Base-by-base conservation (phyloP, 116 monocot species). In the Iris pallida region DNA sequence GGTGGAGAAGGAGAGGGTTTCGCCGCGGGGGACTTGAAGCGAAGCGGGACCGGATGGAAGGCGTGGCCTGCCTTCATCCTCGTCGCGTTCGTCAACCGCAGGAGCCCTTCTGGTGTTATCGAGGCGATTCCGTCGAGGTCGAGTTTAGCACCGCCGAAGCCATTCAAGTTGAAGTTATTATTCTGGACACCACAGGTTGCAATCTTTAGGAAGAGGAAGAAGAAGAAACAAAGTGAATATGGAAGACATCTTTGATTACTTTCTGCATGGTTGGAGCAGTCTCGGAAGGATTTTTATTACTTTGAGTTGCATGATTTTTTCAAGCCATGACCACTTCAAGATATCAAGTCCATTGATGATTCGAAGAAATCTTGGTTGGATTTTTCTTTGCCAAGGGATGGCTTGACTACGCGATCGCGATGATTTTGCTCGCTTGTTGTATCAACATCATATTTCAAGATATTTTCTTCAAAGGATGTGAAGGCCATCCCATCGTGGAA, bases 1-100 rank as follows among this genome's bases (percentile, higher is more conserved):
- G 16, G 88, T 70, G 20, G 83, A 78, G 73, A 88, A 88, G 62
- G 83, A 83, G 53, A 60, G 43, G 53, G 40, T 16, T 12, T 69
- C 16, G 7, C 69, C 8, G 14, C 5, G 4, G 66, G 16, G 7
- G 67, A 62, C 8, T 43, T 55, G 49, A 79, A 73, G 8, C 7
- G 56, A n/a, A 78, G 7, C 2, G 72, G 75, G 7, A 1, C 5
- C 3, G 75, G 51, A 48, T 55, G 42, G 83, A 83, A 81, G 12
- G 83, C 88, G 15, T 81, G 78, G 54, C 83, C 70, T 42, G 53
- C 66, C 46, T 40, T 30, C 4, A 59, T 56, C 1, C 0, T 61
- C 11, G 70, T 77, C 12, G 9, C 20, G 47, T 83, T 75, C 63
- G 57, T 83, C 41, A 86, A 71, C 57, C 44, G 51, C 53, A 86